Evolutionary conservation across 1,284 basidiomycete genomes (phyloP).

Genomic region (Irpex sp.): DNA sequence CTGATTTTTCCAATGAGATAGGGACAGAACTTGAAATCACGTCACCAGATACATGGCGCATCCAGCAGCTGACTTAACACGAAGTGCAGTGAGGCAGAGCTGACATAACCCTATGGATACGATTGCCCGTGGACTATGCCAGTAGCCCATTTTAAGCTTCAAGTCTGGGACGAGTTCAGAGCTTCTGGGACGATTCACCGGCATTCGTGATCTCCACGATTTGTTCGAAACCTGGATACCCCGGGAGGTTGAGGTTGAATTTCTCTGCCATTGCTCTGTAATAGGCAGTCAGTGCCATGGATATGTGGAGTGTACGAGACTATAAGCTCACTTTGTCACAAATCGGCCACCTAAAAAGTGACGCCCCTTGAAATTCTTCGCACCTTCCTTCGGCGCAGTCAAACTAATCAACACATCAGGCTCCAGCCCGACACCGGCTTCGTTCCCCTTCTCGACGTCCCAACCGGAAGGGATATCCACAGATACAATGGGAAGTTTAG

Average conservation of each 20-base stretch:
- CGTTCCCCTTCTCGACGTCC: constrained; percentile 84
- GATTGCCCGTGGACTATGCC: no score
- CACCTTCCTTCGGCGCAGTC: constrained; percentile 93
- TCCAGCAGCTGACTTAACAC: no score
- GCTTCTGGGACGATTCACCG: constrained; percentile 11
- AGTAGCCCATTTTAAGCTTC: no score
- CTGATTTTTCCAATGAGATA: no score
- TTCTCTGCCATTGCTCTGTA: constrained; percentile 62
- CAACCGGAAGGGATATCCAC: constrained; percentile 97
- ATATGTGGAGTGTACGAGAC: not conserved
- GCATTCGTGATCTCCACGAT: constrained; percentile 64
- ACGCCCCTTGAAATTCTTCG: constrained; percentile 67
- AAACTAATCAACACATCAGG: constrained; percentile 87
- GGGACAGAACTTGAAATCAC: no score
- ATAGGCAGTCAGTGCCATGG: not conserved
- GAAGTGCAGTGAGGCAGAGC: no score
- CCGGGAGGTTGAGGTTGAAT: constrained; percentile 73
- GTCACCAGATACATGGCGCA: no score
- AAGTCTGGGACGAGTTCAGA: not conserved
- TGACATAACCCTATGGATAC: no score
- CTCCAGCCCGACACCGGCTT: constrained; percentile 49
- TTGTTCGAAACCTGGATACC: constrained; percentile 74
- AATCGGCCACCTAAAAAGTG: constrained; percentile 96
- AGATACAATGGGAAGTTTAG: constrained; percentile 76
- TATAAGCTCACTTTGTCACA: constrained; percentile 69